Evolutionary conservation across 2,329 filamentous ascomycete genomes (phyloP), one percentile per base, ranked within the genome.

Genomic region (Aurifilum marmelostoma): DNA sequence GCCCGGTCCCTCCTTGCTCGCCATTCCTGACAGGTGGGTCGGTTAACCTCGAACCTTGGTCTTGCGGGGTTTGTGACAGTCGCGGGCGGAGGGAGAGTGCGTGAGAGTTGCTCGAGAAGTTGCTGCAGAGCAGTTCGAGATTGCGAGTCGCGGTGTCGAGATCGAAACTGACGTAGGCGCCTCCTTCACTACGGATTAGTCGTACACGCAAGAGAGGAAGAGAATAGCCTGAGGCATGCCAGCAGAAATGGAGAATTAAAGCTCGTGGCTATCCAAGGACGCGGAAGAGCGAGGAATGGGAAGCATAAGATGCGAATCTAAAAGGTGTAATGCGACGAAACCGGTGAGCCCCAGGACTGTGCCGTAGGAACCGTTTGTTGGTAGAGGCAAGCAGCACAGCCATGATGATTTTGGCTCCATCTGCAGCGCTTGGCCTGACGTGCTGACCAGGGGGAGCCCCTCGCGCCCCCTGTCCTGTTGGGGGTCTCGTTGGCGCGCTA

Each of bases 1-100:
- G 65, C 69, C 63, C 50, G 69, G 59, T 43, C 61, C 66, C 67
- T 71, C 69, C 63, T 80, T 79, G 66, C 82, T 80, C 61, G 79
- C 77, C 67, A 67, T 68, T 68, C 77, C 76, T 32, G 66, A 76
- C 75, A 69, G 74, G 73, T n/a, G 24, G n/a, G 24, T 61, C 32
- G 27, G n/a, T 43, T 27, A 27, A n/a, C 29, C 60, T 59, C 56
- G 5, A 12, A 18, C 21, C 34, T 9, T 29, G 5, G 37, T n/a
- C 24, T 21, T 8, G 9, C 1, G 4, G 34, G 34, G 34, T 34
- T 8, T 34, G 34, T 7, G 5, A 5, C 24, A 24, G 34, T 41
- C 7, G 24, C 6, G 4, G 24, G 27, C 18, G 14, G 39, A 29
- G 27, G n/a, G n/a, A 2, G 21, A 32, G n/a, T 29, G 12, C n/a